These are phyloP conservation scores for Blumeriella jaapii DNA, from an alignment of 2,329 filamentous ascomycete species.

Conservation along the genomic window DNA sequence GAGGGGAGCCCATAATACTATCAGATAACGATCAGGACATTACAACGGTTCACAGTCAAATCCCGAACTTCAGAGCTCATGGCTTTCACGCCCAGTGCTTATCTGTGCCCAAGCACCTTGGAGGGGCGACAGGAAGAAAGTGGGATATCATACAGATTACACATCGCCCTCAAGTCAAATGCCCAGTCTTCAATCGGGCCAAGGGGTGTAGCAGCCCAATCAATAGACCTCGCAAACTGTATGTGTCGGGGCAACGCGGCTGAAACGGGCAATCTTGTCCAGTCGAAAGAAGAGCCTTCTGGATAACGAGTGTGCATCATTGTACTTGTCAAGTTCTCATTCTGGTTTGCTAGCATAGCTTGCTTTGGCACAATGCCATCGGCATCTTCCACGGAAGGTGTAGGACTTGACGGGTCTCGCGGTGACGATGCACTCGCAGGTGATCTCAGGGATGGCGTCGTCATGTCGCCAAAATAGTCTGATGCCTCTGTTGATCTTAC, in stretches of 20 bases:
- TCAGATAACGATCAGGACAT: no score
- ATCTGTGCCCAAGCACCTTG: neutral
- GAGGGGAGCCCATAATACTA: conserved; percentile 61
- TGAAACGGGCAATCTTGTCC: conserved; percentile 60
- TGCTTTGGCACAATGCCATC: conserved; percentile 8
- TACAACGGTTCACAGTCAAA: no score
- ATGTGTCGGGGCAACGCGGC: conserved; percentile 58
- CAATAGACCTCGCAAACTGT: conserved; percentile 55
- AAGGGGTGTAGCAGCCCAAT: conserved; percentile 63
- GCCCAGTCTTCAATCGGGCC: conserved; percentile 68
- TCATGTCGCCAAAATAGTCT: conserved; percentile 24
- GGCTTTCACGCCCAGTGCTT: no score
- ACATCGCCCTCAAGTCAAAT: conserved; percentile 62
- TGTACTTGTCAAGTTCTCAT: conserved; percentile 5
- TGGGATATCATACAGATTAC: conserved; percentile 41
- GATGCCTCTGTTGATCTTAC: conserved; percentile 11
- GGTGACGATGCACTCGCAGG: conserved; percentile 2
- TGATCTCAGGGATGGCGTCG: neutral
- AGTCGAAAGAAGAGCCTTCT: conserved; percentile 50
- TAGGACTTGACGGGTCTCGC: conserved; percentile 2
- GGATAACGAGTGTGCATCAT: conserved; percentile 11
- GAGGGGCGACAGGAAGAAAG: neutral
- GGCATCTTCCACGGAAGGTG: conserved; percentile 2
- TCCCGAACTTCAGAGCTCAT: no score
- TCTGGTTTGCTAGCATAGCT: conserved; percentile 13